Evolutionary conservation across 768 basidiomycete species (phyloP).

Genomic region (Cytidiella melzeri): DNA sequence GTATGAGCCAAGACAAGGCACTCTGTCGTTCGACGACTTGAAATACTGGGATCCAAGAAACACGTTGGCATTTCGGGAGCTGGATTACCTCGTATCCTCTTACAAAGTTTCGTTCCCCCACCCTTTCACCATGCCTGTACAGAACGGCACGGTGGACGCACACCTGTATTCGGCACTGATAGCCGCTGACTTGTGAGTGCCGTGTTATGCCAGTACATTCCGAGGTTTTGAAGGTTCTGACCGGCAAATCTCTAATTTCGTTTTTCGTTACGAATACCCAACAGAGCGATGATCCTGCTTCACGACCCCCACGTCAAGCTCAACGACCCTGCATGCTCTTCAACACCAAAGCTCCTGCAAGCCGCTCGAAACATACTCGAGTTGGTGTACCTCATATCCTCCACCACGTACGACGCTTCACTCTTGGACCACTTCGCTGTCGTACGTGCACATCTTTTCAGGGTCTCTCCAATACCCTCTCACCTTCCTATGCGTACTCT

Average conservation of each 20-base stretch:
- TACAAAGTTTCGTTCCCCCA: conserved; percentile 54
- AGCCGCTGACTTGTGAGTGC: conserved; percentile 10
- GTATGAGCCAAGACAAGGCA: conserved; percentile 22
- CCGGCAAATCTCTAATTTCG: neutral
- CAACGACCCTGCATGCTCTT: conserved; percentile 50
- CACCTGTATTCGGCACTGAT: conserved; percentile 39
- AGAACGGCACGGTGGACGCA: conserved; percentile 46
- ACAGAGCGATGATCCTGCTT: conserved; percentile 61
- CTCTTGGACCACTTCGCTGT: conserved; percentile 62
- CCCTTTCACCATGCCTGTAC: conserved; percentile 50
- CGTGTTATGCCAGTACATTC: neutral
- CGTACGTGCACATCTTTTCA: conserved; percentile 27
- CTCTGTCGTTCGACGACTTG: conserved; percentile 9
- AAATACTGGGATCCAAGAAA: conserved; percentile 47
- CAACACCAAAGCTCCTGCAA: conserved; percentile 59
- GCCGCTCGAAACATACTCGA: conserved; percentile 64
- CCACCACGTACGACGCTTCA: conserved; percentile 68
- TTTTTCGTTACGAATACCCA: neutral
- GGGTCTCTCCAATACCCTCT: neutral
- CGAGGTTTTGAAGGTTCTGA: no score
- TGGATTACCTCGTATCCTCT: conserved; percentile 49
- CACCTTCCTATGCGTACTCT: neutral
- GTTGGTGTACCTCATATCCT: conserved; percentile 56
- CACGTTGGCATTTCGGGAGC: conserved; percentile 55
- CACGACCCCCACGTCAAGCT: conserved; percentile 74